These are phyloP conservation scores for Albugo laibachii DNA, from an alignment of 352 stramenopile species.

Conservation along the genomic window DNA sequence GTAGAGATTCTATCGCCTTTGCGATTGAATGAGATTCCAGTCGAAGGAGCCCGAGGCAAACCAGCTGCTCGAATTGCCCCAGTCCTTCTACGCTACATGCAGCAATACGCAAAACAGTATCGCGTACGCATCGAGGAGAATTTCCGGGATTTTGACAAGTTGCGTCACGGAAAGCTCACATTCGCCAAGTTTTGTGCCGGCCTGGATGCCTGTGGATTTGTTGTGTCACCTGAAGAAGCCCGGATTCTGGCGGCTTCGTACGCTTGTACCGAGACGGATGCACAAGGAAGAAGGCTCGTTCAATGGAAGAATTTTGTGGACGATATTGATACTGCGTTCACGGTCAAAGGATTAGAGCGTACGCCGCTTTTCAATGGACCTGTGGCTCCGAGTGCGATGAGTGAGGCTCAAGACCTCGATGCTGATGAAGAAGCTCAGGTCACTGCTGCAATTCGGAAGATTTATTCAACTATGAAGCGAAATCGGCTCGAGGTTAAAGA, in stretches of 20 bases:
- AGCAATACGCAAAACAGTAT: constrained; percentile 60
- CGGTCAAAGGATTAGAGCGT: constrained; percentile 44
- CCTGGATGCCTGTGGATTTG: constrained; percentile 19
- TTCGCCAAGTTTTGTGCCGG: constrained; percentile 36
- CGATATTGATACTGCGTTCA: constrained; percentile 68
- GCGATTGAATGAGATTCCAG: not conserved
- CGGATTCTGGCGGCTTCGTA: constrained; percentile 31
- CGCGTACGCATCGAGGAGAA: constrained; percentile 66
- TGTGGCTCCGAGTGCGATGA: no score
- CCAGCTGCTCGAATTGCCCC: constrained; percentile 17
- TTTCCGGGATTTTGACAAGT: constrained; percentile 69
- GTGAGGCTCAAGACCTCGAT: constrained; percentile 16
- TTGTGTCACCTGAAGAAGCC: constrained; percentile 38
- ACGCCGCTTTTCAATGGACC: constrained; percentile 11
- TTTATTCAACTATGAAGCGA: constrained; percentile 19
- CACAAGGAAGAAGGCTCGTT: constrained; percentile 28
- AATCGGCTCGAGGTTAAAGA: constrained; percentile 62
- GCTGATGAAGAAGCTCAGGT: constrained; percentile 35
- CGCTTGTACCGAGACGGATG: constrained; percentile 25
- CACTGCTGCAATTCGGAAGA: constrained; percentile 24
- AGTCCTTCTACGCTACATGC: constrained; percentile 64
- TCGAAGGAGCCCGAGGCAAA: constrained; percentile 18
- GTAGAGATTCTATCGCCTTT: not conserved
- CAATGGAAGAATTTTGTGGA: constrained; percentile 64
- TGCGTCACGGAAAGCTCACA: constrained; percentile 61